A percentile compares a stretch with the other conserved stretches of the same genome.
Conservation (phyloP, 352 stramenopile species). For the Globisporangium takayamanum region DNA sequence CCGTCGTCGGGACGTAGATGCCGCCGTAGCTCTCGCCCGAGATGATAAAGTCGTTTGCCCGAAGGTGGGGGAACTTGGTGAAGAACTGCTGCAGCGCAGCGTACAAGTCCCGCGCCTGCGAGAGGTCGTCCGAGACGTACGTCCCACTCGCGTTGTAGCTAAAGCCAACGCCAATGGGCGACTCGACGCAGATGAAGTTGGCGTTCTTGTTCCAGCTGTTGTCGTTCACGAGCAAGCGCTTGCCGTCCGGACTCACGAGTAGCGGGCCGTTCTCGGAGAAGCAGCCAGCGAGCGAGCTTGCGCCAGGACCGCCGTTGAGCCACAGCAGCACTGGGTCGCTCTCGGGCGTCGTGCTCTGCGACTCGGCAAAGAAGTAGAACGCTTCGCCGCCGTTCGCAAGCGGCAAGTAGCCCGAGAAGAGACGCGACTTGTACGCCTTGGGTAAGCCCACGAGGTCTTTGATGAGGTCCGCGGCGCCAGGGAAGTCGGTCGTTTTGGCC, state of each 20-base stretch:
- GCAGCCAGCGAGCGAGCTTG: constrained; percentile 49
- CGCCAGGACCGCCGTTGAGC: constrained; percentile 60
- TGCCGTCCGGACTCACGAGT: constrained; percentile 48
- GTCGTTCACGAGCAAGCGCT: constrained; percentile 34
- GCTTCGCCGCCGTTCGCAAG: constrained; percentile 44
- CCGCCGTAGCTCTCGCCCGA: constrained; percentile 76
- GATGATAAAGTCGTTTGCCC: constrained; percentile 73
- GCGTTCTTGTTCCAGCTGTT: constrained; percentile 53
- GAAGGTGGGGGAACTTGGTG: constrained; percentile 76
- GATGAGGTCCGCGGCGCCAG: neutral
- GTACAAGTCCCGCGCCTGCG: constrained; percentile 73
- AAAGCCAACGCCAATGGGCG: constrained; percentile 58
- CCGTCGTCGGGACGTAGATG: constrained; percentile 68
- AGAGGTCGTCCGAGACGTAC: constrained; percentile 71
- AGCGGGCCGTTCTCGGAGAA: constrained; percentile 70
- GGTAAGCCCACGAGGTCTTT: constrained; percentile 13
- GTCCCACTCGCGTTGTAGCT: constrained; percentile 51
- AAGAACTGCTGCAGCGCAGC: constrained; percentile 81
- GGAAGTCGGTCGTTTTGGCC: neutral
- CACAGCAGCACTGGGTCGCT: constrained; percentile 55
- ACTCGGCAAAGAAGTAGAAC: constrained; percentile 69
- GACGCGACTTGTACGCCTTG: constrained; percentile 32
- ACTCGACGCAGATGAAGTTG: constrained; percentile 62
- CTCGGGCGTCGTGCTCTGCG: constrained; percentile 32
- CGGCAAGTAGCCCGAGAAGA: constrained; percentile 57